Conservation (phyloP, 2,329 filamentous ascomycete species). For the Catunica adiposa region DNA sequence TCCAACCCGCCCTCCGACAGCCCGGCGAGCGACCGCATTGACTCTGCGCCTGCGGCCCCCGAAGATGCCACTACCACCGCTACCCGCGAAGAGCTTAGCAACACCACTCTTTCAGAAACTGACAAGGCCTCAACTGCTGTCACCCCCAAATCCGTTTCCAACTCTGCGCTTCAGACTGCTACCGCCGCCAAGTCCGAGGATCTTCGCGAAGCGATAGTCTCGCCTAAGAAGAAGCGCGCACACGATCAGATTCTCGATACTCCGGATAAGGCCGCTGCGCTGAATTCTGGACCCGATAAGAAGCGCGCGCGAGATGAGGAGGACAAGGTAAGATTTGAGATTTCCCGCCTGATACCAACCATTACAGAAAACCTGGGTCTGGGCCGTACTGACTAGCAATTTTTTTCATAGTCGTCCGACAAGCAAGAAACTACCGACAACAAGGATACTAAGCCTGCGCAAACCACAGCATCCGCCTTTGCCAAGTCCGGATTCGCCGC, state of each 20-base stretch:
- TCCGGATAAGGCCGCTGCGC: conserved; percentile 27
- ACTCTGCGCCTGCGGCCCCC: conserved; percentile 17
- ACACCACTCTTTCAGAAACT: conserved; percentile 39
- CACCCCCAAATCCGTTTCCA: conserved; percentile 20
- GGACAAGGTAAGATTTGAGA: conserved; percentile 20
- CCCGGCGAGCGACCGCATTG: conserved; percentile 20
- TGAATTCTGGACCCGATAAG: conserved; percentile 38
- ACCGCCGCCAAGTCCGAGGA: conserved; percentile 23
- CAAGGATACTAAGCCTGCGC: conserved; percentile 16
- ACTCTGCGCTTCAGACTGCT: conserved; percentile 21
- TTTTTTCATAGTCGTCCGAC: background rate
- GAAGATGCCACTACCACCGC: conserved; percentile 50
- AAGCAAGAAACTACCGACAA: conserved; percentile 18
- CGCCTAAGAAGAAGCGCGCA: conserved; percentile 50
- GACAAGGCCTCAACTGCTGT: conserved; percentile 23
- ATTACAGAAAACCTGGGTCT: no score
- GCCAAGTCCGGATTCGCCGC: conserved; percentile 52
- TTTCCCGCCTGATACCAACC: background rate
- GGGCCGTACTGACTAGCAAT: background rate
- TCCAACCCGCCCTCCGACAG: conserved; percentile 29
- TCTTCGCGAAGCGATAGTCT: conserved; percentile 34
- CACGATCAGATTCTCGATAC: conserved; percentile 40
- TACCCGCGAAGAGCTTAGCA: conserved; percentile 46
- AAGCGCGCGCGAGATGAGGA: conserved; percentile 42
- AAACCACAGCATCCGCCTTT: conserved; percentile 41